Evolutionary conservation across 116 monocot genomes (phyloP), one percentile per base, ranked within the genome.

Genomic region (Zostera marina): DNA sequence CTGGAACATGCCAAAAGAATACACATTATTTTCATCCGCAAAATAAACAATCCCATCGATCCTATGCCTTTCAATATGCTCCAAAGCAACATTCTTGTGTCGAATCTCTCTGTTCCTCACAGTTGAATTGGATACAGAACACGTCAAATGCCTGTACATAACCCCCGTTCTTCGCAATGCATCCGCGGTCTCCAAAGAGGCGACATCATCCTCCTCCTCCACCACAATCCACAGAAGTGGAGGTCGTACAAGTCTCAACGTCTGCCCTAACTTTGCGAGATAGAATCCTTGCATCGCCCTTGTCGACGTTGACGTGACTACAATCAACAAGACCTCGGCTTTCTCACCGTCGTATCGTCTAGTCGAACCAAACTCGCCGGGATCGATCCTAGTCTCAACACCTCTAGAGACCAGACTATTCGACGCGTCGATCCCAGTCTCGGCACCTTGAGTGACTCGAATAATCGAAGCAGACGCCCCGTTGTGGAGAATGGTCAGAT

Each of bases 1-100:
- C 38, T 83, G 58, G 53, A 98, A 98, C 42, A 98, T 70, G 55
- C 86, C 72, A 23, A 82, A 69, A 1, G 96, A 72, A 58, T 98
- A 98, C 23, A 89, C 61, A 56, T 89, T 89, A 53, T 98, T 85
- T 47, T 98, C 96, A 22, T 98, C 96, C 1, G 90, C 90, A 52
- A 98, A 98, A 53, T 83, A 98, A 7, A 89, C 74, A 19, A 98
- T 74, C 41, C 90, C 96, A 63, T 98, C 67, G 10, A 96, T 70
- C 41, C 54, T 63, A 58, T 96, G 96, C 21, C 56, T 56, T 64
- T 78, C 72, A 20, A 96, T 80, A 68, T 88, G 78, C 62, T 85
- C 67, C 23, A 96, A 70, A 0, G 96, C 96, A 3, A 72, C 70
- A 59, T 96, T 89, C 43, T 82, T 66, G 82, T 89, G 96, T 56